Conservation (phyloP, 2,329 filamentous ascomycete species). For the Sporothrix mexicana region DNA sequence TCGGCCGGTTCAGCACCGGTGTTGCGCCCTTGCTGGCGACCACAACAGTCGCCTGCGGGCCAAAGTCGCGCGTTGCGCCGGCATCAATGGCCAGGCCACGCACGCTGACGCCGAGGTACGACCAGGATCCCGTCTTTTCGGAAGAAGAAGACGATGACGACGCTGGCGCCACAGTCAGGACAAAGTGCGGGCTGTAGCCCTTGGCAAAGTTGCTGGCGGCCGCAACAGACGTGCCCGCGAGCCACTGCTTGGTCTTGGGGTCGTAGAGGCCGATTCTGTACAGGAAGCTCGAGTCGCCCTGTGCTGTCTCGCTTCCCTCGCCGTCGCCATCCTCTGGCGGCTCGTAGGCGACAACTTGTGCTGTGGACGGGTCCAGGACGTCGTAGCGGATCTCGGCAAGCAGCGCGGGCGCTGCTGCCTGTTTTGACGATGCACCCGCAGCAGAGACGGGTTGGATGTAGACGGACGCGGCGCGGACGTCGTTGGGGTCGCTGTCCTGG, state of each 20-base stretch:
- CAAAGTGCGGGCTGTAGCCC: constrained; percentile 64
- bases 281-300: constrained; percentile 51
- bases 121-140: background rate
- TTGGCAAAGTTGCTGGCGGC: constrained; percentile 64
- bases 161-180: constrained; percentile 56
- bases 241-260: constrained; percentile 53
- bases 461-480: constrained; percentile 56
- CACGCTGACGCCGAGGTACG: constrained; percentile 56
- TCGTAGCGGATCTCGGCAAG: constrained; percentile 66
- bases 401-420: constrained; percentile 43
- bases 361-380: constrained; percentile 47
- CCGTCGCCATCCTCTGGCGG: constrained; percentile 52
- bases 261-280: constrained; percentile 66
- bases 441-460: constrained; percentile 59
- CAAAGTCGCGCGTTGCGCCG: constrained; percentile 69
- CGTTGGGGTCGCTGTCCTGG: constrained; percentile 33
- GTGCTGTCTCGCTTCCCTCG: constrained; percentile 44
- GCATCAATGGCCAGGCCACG: constrained; percentile 67
- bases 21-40: constrained; percentile 57
- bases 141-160: background rate
- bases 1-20: constrained; percentile 67
- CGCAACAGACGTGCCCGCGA: constrained; percentile 61
- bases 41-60: constrained; percentile 62
- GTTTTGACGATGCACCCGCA: constrained; percentile 39
- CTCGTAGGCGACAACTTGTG: constrained; percentile 61